Evolutionary conservation across 805 yeast species (phyloP).

Genomic region (Starmerella ratchasimensis): DNA sequence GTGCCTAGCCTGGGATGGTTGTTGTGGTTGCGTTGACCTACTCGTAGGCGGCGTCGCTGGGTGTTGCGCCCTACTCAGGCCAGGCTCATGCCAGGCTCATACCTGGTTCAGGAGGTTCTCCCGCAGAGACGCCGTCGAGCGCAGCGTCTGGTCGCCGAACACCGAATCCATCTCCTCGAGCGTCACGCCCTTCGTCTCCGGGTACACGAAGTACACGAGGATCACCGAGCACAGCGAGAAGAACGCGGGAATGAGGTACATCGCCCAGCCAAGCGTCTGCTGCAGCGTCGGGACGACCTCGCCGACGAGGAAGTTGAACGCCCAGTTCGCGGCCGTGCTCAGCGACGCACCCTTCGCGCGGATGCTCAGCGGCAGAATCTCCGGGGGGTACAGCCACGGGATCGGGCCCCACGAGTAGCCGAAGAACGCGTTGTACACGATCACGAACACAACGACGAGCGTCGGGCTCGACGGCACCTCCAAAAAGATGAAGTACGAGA

Average conservation of each 20-base stretch:
- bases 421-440: conserved; percentile 64
- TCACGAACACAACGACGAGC: conserved; percentile 61
- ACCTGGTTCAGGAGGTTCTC: background rate
- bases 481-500: conserved; percentile 46
- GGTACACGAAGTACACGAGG: conserved; percentile 59
- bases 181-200: conserved; percentile 81
- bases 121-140: conserved; percentile 17
- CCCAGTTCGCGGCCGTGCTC: conserved; percentile 88
- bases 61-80: no score
- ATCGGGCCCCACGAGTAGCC: conserved; percentile 93
- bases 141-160: conserved; percentile 50
- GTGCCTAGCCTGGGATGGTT: no score
- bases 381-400: conserved; percentile 81
- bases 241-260: conserved; percentile 68
- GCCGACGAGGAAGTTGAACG: conserved; percentile 82
- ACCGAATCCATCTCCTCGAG: conserved; percentile 86
- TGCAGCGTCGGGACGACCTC: conserved; percentile 79
- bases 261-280: conserved; percentile 60
- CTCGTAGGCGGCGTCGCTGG: no score
- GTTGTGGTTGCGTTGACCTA: no score
- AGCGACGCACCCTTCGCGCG: conserved; percentile 83
- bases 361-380: conserved; percentile 69
- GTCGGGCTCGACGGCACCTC: conserved; percentile 46
- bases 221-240: conserved; percentile 63
- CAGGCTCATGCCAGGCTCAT: no score